Conservation (phyloP, 176 grass and related monocot species). For the Canna indica region DNA sequence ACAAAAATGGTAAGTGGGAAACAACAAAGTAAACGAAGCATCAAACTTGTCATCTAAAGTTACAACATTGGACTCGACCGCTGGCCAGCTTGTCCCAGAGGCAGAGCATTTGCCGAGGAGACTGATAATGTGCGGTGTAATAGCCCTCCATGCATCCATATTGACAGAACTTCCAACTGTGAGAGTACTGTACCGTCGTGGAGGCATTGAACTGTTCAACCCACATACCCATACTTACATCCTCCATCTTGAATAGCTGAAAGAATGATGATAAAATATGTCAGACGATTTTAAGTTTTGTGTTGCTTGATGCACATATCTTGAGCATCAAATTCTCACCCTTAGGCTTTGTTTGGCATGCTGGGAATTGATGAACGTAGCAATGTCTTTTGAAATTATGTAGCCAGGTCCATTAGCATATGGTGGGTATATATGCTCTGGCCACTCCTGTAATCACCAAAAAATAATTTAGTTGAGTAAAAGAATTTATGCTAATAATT, state of each 20-base stretch:
- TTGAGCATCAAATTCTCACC: slow-evolving; percentile 22
- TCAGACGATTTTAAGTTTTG: not conserved
- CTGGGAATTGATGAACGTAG: slow-evolving; percentile 61
- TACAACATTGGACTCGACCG: slow-evolving; percentile 67
- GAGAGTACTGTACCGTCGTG: slow-evolving; percentile 57
- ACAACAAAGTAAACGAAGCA: not conserved
- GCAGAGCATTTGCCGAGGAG: slow-evolving; percentile 79
- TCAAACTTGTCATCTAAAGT: slow-evolving; percentile 48
- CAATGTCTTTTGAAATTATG: slow-evolving; percentile 78
- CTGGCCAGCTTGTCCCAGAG: slow-evolving; percentile 71
- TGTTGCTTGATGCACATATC: not conserved
- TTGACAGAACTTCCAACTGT: slow-evolving; percentile 94
- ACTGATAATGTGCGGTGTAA: slow-evolving; percentile 91
- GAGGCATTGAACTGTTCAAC: slow-evolving; percentile 86
- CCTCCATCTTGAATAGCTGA: slow-evolving; percentile 98
- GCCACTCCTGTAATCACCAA: slow-evolving; percentile 65
- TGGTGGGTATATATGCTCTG: slow-evolving; percentile 85
- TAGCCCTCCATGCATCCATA: slow-evolving; percentile 85
- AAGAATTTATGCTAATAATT: not conserved
- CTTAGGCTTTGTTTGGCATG: slow-evolving; percentile 68
- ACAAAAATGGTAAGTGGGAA: not conserved
- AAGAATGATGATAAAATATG: slow-evolving; percentile 21
- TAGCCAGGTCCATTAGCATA: slow-evolving; percentile 95
- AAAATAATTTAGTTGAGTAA: not conserved
- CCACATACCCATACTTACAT: slow-evolving; percentile 93